Percentiles rank a stretch among this genome's conserved stretches.
phyloP scores from a whole-genome alignment of 495 filamentous ascomycete species.

The Xanthoparmelia taractica region DNA sequence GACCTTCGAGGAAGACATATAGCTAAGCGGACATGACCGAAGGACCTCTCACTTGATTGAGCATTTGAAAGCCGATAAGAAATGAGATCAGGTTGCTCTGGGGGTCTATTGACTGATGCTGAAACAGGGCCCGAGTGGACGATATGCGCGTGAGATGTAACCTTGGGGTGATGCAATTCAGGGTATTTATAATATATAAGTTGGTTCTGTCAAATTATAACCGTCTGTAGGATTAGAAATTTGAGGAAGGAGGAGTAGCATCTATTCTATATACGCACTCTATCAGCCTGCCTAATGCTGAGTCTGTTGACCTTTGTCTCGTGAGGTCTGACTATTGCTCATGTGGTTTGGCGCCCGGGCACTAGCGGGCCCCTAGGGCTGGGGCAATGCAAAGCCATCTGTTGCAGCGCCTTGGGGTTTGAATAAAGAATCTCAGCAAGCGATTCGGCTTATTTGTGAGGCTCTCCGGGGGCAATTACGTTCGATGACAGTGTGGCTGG shows the following conservation, averaged over 20 bases:
- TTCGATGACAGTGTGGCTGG: background rate
- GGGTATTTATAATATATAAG: background rate
- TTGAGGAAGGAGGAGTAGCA: background rate
- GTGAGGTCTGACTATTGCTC: background rate
- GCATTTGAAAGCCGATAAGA: background rate
- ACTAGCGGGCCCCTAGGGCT: background rate
- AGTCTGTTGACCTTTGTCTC: background rate
- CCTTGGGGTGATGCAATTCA: background rate
- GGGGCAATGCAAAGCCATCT: background rate
- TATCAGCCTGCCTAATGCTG: background rate
- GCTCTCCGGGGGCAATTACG: background rate
- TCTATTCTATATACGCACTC: background rate
- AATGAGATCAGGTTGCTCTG: background rate
- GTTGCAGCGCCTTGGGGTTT: background rate
- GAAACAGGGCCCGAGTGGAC: background rate
- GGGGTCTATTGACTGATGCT: background rate
- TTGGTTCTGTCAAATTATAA: background rate
- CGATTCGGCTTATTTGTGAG: background rate
- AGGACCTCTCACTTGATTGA: background rate
- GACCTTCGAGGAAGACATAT: constrained; percentile 15
- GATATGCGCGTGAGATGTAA: background rate
- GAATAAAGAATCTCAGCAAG: background rate
- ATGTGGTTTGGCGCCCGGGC: background rate
- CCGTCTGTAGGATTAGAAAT: background rate
- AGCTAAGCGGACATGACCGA: constrained; percentile 21